Evolutionary conservation across 768 basidiomycete genomes (phyloP).

Genomic region (Neoboletus brunneissimus): DNA sequence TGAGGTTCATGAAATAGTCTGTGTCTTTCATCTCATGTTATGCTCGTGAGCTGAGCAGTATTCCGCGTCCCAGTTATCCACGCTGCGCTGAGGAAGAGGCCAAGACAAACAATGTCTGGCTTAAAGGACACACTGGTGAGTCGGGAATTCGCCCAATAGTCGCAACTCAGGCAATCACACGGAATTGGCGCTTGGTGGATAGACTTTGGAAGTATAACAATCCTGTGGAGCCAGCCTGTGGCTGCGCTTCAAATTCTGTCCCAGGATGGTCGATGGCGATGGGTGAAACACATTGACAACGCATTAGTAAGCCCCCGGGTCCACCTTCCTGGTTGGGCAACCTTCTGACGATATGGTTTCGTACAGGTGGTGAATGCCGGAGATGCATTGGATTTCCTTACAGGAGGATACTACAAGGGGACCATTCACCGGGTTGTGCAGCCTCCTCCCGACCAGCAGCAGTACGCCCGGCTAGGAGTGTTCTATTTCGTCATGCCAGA

Average conservation of each 20-base stretch:
- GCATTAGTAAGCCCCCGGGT: constrained; percentile 41
- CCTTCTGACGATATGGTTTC: background rate
- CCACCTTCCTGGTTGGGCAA: background rate
- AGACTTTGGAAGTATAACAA: constrained; percentile 56
- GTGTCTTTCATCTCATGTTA: constrained; percentile 11
- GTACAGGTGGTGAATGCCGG: constrained; percentile 57
- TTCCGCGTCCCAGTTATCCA: constrained; percentile 40
- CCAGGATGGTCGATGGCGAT: constrained; percentile 51
- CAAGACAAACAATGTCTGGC: constrained; percentile 53
- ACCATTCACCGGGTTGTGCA: constrained; percentile 62
- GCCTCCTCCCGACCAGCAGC: constrained; percentile 54
- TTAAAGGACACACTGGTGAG: constrained; percentile 58
- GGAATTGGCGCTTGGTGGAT: background rate
- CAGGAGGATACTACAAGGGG: constrained; percentile 56
- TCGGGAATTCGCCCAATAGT: background rate
- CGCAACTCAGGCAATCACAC: no score
- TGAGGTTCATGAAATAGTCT: constrained; percentile 67
- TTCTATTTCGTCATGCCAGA: constrained; percentile 58
- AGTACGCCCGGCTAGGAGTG: constrained; percentile 48
- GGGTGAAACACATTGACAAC: constrained; percentile 57
- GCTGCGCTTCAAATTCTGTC: constrained; percentile 56
- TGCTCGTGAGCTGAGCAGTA: background rate
- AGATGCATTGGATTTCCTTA: constrained; percentile 58
- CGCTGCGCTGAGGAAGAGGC: constrained; percentile 47
- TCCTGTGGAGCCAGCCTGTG: constrained; percentile 62